Percentiles rank a stretch among this genome's conserved stretches.
Evolutionary conservation across 345 rosid species (phyloP).

Genomic region (Aquilaria malaccensis): DNA sequence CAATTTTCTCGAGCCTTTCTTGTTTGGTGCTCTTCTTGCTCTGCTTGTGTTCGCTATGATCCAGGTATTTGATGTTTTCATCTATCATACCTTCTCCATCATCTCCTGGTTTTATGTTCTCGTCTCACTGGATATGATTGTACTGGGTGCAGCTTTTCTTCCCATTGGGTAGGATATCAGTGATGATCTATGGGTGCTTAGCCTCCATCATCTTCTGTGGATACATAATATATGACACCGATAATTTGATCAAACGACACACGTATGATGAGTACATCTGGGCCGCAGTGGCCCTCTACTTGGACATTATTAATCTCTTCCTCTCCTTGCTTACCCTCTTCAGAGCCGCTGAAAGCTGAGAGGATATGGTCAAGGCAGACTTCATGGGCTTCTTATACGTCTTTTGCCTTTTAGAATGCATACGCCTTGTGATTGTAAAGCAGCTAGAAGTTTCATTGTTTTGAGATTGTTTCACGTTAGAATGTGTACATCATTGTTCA

Average conservation of each 20-base stretch:
- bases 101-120: neutral
- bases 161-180: constrained; percentile 66
- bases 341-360: constrained; percentile 37
- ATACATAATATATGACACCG: constrained; percentile 76
- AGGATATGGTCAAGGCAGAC: too few species aligned
- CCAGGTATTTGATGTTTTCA: constrained; percentile 36
- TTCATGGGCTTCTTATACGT: too few species aligned
- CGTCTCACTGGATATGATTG: neutral
- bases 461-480: too few species aligned
- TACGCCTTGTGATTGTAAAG: too few species aligned
- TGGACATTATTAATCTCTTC: constrained; percentile 57
- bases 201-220: constrained; percentile 83
- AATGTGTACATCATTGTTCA: too few species aligned
- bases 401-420: too few species aligned
- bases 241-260: constrained; percentile 81
- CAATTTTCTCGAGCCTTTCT: constrained; percentile 85
- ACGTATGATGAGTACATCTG: constrained; percentile 60
- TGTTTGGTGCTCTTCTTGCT: constrained; percentile 66
- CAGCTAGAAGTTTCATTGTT: too few species aligned
- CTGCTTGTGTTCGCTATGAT: constrained; percentile 64
- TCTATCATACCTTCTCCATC: neutral
- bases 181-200: constrained; percentile 72
- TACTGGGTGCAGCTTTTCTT: constrained; percentile 54
- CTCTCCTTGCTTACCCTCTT: constrained; percentile 42
- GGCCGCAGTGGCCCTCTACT: constrained; percentile 51